A percentile compares a stretch with the other conserved stretches of the same genome.
These are phyloP conservation scores for Thelonectria discophora DNA, from an alignment of 2,329 filamentous ascomycete species.

Conservation along the genomic window DNA sequence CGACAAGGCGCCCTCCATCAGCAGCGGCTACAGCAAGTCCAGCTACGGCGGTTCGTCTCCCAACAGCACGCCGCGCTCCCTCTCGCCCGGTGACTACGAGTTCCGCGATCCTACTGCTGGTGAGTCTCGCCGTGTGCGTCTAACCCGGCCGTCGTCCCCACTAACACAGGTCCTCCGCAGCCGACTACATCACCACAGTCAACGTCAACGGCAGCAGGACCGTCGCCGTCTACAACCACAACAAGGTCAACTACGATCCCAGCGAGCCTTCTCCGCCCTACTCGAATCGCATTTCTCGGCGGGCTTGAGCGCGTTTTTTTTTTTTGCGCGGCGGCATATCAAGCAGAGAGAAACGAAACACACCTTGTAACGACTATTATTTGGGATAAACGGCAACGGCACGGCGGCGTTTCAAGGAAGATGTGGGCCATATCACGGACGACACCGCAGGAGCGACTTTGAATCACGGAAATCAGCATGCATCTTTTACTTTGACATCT, in stretches of 20 bases:
- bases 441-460: too few species aligned
- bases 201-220: conserved; percentile 33
- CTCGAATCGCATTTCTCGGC: neutral
- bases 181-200: conserved; percentile 38
- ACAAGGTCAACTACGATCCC: conserved; percentile 43
- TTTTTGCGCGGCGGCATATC: too few species aligned
- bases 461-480: too few species aligned
- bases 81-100: conserved; percentile 41
- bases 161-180: conserved; percentile 39
- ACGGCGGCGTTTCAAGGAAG: too few species aligned
- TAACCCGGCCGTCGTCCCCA: conserved; percentile 12
- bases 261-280: conserved; percentile 45
- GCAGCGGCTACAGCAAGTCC: conserved; percentile 41
- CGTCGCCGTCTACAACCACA: conserved; percentile 46
- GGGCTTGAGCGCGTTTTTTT: neutral
- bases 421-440: too few species aligned
- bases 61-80: conserved; percentile 39
- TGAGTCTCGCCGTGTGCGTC: conserved; percentile 33
- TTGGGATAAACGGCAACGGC: too few species aligned
- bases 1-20: conserved; percentile 42
- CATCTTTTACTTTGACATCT: too few species aligned
- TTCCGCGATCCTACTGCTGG: conserved; percentile 47
- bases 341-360: neutral
- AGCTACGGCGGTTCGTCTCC: conserved; percentile 38
- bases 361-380: too few species aligned